Conservation (phyloP, 768 basidiomycete species). For the Suillus sp. region DNA sequence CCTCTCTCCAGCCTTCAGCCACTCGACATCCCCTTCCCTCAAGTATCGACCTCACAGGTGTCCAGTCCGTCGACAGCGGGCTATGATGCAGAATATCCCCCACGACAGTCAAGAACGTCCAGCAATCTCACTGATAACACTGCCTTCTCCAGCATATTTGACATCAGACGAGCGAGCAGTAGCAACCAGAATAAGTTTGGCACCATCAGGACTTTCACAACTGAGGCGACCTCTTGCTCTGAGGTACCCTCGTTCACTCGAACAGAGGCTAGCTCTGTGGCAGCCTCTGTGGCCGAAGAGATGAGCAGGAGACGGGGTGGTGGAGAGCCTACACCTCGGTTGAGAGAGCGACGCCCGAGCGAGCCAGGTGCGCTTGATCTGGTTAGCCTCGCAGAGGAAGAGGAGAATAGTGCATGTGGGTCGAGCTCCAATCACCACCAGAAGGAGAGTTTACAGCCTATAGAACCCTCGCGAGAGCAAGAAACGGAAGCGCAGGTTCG, state of each 20-base stretch:
- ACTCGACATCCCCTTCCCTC: constrained; percentile 33
- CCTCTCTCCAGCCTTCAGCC: constrained; percentile 23
- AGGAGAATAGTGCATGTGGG: constrained; percentile 52
- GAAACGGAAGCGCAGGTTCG: constrained; percentile 34
- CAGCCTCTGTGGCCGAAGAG: constrained; percentile 49
- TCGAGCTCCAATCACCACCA: constrained; percentile 44
- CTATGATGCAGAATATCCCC: constrained; percentile 37
- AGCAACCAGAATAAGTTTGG: constrained; percentile 63
- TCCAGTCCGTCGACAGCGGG: constrained; percentile 36
- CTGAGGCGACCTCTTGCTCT: constrained; percentile 69
- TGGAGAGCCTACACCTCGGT: constrained; percentile 29
- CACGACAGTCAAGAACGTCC: constrained; percentile 65
- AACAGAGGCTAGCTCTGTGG: constrained; percentile 63
- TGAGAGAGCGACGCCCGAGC: constrained; percentile 64
- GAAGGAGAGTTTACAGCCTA: constrained; percentile 20
- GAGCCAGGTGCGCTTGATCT: constrained; percentile 64
- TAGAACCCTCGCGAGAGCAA: constrained; percentile 25
- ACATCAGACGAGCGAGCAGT: constrained; percentile 46
- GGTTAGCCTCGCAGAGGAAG: constrained; percentile 70
- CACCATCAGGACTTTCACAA: constrained; percentile 80
- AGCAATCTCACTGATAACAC: constrained; percentile 59
- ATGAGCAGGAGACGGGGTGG: constrained; percentile 39
- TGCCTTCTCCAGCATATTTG: constrained; percentile 64
- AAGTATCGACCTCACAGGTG: constrained; percentile 41
- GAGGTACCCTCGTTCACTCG: constrained; percentile 66